phyloP scores from a whole-genome alignment of 2,329 filamentous ascomycete genomes.

The Microsporum ferrugineum region DNA sequence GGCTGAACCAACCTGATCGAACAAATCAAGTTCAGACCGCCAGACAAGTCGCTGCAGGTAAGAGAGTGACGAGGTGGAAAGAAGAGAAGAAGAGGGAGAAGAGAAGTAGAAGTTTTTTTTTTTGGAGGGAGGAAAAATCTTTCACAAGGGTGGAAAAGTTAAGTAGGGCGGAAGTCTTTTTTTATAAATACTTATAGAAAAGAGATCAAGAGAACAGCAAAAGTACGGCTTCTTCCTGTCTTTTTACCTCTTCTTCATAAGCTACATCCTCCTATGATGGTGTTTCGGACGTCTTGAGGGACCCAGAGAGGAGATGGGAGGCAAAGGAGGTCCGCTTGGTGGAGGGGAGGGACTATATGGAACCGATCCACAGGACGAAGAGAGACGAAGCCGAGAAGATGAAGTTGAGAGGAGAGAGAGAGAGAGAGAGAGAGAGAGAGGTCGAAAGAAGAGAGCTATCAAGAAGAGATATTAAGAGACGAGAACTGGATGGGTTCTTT shows the following conservation, averaged over 20 bases:
- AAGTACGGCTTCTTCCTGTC: background rate
- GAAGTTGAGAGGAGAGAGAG: background rate
- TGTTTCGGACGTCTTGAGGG: background rate
- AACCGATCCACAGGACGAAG: background rate
- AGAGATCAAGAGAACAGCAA: background rate
- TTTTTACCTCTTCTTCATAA: background rate
- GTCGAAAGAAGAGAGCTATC: background rate
- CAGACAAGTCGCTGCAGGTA: background rate
- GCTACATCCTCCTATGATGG: background rate
- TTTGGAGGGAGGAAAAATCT: no score
- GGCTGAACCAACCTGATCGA: background rate
- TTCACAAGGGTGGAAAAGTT: background rate
- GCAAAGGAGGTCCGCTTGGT: background rate
- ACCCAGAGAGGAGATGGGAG: background rate
- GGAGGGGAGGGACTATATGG: slow-evolving; percentile 6
- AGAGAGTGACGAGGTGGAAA: background rate
- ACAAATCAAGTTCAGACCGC: background rate
- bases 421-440: no score
- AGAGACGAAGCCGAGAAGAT: background rate
- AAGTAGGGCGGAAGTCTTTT: background rate
- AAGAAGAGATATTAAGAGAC: no score
- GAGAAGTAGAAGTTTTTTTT: background rate
- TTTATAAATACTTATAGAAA: background rate
- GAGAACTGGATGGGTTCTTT: no score
- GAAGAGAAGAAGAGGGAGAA: background rate